Evolutionary conservation across 1,284 basidiomycete species (phyloP), one percentile per base, ranked within the genome.

Genomic region (Stygiomarasmius scandens): DNA sequence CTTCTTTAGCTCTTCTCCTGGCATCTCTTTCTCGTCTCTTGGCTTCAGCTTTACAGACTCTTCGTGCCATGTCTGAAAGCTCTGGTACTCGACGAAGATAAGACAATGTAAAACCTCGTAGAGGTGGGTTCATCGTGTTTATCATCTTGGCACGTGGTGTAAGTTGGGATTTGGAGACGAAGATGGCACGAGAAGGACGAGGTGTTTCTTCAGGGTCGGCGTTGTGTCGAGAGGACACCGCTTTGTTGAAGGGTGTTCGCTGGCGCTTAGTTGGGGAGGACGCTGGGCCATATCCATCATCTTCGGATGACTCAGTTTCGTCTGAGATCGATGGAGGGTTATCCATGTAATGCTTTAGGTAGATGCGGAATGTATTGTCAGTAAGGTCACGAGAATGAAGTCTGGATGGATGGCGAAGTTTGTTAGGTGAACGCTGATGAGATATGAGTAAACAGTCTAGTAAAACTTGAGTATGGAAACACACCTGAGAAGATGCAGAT

Each of bases 331-430:
- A 10, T 10, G 43, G 55, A 22, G 29, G 48, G 61, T 84, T 77
- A 64, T 89, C 84, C 84, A 92, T 87, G 68, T 84, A 91, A 61
- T 91, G 85, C 62, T 89, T 90, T 59, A 92, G 63, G 64, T 92
- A 90, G 44, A 89, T 80, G 11, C 86, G 79, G 67, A 92, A 90
- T 0, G 84, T 86, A 58, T 85, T 85, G 5, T 74, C 77, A 1
- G 82, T 90, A 36, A 92, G 79, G 56, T 90, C 86, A 16, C 77
- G 75, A 0, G 83, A 80, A 52, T 79, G 85, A 19, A 91, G 69
- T 32, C 84, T 77, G 0, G 85, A 84, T 1, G 89, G 90, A 68
- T 91, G 88, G 34, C 87, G 84, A 32, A 91, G 74, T 60, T 79
- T 81, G 1, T 73, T 72, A 4, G 76, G 76, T 4, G 78, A 76